A percentile compares a stretch with the other conserved stretches of the same genome.
These are phyloP conservation scores for Colletotrichum brevisporum DNA, from an alignment of 2,329 filamentous ascomycete species.

Conservation along the genomic window DNA sequence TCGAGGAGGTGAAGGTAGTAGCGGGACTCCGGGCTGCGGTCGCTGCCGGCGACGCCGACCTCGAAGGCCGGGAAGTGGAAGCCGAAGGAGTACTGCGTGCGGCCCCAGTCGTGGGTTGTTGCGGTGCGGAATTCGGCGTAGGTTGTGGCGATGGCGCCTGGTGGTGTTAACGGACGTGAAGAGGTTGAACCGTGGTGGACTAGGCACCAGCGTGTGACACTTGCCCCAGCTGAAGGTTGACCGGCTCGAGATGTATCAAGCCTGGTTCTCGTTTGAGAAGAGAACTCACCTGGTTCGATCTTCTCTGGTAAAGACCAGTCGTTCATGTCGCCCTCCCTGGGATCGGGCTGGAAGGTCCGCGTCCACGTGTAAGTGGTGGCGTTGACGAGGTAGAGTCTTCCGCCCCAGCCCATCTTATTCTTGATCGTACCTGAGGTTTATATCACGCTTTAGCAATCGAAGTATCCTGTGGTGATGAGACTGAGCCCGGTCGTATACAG, in stretches of 20 bases:
- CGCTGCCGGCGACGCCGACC: constrained; percentile 10
- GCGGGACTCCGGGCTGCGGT: neutral
- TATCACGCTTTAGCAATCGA: neutral
- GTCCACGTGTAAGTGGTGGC: constrained; percentile 7
- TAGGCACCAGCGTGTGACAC: too few relatives aligned
- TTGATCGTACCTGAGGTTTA: neutral
- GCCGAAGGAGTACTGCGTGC: constrained; percentile 3
- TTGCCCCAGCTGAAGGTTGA: too few relatives aligned
- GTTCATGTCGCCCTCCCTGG: constrained; percentile 6
- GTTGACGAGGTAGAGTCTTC: constrained; percentile 1
- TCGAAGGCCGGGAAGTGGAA: constrained; percentile 11
- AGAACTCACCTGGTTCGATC: neutral
- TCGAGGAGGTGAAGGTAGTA: constrained; percentile 12
- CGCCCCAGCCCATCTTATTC: constrained; percentile 17
- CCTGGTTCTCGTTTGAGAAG: too few relatives aligned
- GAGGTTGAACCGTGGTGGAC: too few relatives aligned
- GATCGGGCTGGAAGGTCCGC: neutral
- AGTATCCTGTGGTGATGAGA: too few relatives aligned
- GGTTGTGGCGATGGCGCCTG: neutral
- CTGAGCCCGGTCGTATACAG: too few relatives aligned
- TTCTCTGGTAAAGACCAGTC: neutral
- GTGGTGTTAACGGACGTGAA: neutral
- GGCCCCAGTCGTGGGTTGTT: constrained; percentile 14
- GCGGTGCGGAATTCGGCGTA: constrained; percentile 16
- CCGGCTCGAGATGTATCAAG: too few relatives aligned